Conservation (phyloP, 805 yeast species). For the Jamesozyma spencerorum region DNA sequence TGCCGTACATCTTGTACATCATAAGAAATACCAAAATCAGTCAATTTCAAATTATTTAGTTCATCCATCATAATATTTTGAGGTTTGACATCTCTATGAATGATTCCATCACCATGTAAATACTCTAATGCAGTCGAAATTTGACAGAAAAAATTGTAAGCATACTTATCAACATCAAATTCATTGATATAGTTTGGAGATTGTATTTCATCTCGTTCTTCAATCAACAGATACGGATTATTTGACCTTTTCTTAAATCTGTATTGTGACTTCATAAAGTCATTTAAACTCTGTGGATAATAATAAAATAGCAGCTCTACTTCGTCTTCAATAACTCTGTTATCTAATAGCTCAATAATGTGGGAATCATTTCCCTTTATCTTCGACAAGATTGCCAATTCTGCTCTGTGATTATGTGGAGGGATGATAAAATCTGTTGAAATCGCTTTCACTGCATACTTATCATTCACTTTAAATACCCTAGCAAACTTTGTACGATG, state of each 20-base stretch:
- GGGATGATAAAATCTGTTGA: slow-evolving; percentile 17
- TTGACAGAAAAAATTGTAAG: slow-evolving; percentile 51
- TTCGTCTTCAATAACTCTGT: slow-evolving; percentile 8
- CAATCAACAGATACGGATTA: slow-evolving; percentile 14
- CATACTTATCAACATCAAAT: slow-evolving; percentile 13
- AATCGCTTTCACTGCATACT: slow-evolving; percentile 17
- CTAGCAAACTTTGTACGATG: slow-evolving; percentile 22
- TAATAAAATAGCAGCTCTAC: slow-evolving; percentile 14
- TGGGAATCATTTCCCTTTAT: slow-evolving; percentile 1
- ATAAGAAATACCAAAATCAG: slow-evolving; percentile 65
- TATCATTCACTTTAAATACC: slow-evolving; percentile 11
- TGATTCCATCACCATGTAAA: slow-evolving; percentile 78
- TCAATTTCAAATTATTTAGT: slow-evolving; percentile 43
- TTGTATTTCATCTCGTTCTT: background rate
- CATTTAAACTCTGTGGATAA: slow-evolving; percentile 12
- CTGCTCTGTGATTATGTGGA: slow-evolving; percentile 25
- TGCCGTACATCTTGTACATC: slow-evolving; percentile 19
- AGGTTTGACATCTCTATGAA: slow-evolving; percentile 91
- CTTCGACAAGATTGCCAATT: slow-evolving; percentile 14
- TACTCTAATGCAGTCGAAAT: slow-evolving; percentile 68
- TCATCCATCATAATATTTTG: slow-evolving; percentile 49
- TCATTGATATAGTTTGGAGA: slow-evolving; percentile 11
- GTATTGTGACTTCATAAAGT: slow-evolving; percentile 15
- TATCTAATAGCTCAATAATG: slow-evolving; percentile 15
- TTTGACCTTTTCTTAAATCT: slow-evolving; percentile 3